These are phyloP conservation scores for Brettanomyces custersianus DNA, from an alignment of 805 yeast genomes.

Conservation along the genomic window DNA sequence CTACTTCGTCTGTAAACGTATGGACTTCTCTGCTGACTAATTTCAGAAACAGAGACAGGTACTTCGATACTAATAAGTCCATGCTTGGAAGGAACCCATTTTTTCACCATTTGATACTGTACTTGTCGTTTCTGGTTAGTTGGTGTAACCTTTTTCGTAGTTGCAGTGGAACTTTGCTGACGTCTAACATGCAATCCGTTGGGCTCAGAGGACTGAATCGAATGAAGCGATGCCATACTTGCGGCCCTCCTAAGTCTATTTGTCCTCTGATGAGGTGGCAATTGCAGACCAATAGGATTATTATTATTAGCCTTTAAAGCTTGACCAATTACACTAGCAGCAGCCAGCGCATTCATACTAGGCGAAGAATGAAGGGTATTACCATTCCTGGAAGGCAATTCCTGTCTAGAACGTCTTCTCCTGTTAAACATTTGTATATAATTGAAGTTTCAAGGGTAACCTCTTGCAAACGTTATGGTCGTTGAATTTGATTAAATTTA, in stretches of 20 bases:
- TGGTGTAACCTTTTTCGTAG: background rate
- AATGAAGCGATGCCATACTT: slow-evolving; percentile 7
- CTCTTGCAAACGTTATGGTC: too few species aligned
- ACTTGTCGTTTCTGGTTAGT: too few species aligned
- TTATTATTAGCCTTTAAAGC: slow-evolving; percentile 32
- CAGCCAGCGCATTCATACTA: slow-evolving; percentile 50
- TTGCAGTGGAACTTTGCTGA: background rate
- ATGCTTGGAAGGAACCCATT: slow-evolving; percentile 64
- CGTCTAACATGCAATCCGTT: background rate
- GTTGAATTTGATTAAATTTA: too few species aligned
- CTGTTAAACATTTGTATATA: slow-evolving; percentile 5
- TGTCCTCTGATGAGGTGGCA: slow-evolving; percentile 21
- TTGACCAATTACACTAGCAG: slow-evolving; percentile 48
- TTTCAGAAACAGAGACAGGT: slow-evolving; percentile 29
- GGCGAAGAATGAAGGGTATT: slow-evolving; percentile 14
- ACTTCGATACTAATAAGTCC: slow-evolving; percentile 67
- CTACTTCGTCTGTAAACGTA: too few species aligned
- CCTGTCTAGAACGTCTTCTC: slow-evolving; percentile 15
- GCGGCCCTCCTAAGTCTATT: slow-evolving; percentile 13
- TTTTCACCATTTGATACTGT: slow-evolving; percentile 45
- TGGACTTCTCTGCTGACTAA: too few species aligned
- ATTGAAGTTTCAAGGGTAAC: too few species aligned
- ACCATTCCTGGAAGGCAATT: slow-evolving; percentile 16
- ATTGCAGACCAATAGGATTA: slow-evolving; percentile 21
- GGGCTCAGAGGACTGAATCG: slow-evolving; percentile 7